These are phyloP conservation scores for Helenozyma baotianmanensis DNA, from an alignment of 805 yeast species.

Conservation along the genomic window DNA sequence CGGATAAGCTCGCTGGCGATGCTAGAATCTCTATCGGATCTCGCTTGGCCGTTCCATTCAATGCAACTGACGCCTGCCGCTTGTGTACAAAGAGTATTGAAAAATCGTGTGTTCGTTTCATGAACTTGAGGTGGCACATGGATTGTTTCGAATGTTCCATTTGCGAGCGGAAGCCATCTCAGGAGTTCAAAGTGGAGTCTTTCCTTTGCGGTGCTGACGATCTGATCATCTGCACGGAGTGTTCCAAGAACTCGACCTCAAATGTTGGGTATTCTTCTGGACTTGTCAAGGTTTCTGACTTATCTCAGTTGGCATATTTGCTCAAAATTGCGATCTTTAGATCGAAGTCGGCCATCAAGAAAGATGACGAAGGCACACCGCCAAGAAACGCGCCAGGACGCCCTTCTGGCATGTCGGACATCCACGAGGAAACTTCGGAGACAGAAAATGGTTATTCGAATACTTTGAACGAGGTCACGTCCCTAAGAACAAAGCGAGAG, in stretches of 20 bases:
- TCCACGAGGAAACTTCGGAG: slow-evolving; percentile 14
- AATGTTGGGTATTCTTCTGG: slow-evolving; percentile 34
- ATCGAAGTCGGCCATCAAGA: slow-evolving; percentile 56
- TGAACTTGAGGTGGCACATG: slow-evolving; percentile 74
- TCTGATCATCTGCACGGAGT: slow-evolving; percentile 54
- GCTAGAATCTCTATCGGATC: slow-evolving; percentile 6
- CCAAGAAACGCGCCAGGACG: slow-evolving; percentile 6
- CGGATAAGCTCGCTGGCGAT: slow-evolving; percentile 8
- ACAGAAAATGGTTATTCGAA: slow-evolving; percentile 54
- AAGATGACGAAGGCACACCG: slow-evolving; percentile 6
- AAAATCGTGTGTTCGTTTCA: slow-evolving; percentile 65
- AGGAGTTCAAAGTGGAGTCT: slow-evolving; percentile 11
- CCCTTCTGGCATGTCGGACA: slow-evolving; percentile 9
- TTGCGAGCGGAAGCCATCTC: slow-evolving; percentile 41
- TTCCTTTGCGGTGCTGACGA: slow-evolving; percentile 14
- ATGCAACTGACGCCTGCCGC: slow-evolving; percentile 73
- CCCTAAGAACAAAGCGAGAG: slow-evolving; percentile 70
- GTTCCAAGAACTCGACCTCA: slow-evolving; percentile 41
- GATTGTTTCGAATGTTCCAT: slow-evolving; percentile 64
- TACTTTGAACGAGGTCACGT: slow-evolving; percentile 71
- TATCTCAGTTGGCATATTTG: slow-evolving; percentile 70
- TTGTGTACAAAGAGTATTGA: slow-evolving; percentile 75
- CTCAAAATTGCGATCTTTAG: slow-evolving; percentile 81
- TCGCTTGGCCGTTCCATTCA: slow-evolving; percentile 44
- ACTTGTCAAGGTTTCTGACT: slow-evolving; percentile 59